Evolutionary conservation across 768 basidiomycete genomes (phyloP).

Genomic region (Amanita brunnescens): DNA sequence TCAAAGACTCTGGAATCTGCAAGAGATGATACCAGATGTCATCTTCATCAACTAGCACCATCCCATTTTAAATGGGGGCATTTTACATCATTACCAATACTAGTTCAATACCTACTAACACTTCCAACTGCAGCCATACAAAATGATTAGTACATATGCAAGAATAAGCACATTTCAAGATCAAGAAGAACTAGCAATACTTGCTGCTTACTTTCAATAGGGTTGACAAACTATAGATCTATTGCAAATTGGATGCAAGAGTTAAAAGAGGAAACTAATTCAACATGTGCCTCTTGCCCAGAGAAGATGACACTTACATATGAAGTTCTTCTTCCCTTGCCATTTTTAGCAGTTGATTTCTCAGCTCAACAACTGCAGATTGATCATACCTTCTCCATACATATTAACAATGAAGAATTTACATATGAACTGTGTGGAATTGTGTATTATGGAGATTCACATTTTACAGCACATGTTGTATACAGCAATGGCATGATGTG

Average conservation of each 20-base stretch:
- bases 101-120: conserved; percentile 13
- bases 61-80: too few relatives aligned
- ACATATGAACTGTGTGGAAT: neutral
- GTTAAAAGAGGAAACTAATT: neutral
- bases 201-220: neutral
- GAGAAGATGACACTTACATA: neutral
- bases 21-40: too few relatives aligned
- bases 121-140: neutral
- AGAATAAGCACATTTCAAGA: neutral
- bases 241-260: neutral
- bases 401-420: neutral
- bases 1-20: too few relatives aligned
- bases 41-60: too few relatives aligned
- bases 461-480: neutral
- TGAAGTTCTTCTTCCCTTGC: neutral
- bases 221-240: neutral
- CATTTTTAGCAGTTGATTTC: neutral
- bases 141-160: neutral
- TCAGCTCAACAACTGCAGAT: neutral
- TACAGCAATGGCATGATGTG: neutral
- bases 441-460: neutral
- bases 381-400: neutral
- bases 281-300: neutral
- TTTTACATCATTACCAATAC: too few relatives aligned
- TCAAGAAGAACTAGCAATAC: too few relatives aligned